Evolutionary conservation across 192 early-diverging fungal species (phyloP).

Genomic region (Linnemannia schmuckeri): DNA sequence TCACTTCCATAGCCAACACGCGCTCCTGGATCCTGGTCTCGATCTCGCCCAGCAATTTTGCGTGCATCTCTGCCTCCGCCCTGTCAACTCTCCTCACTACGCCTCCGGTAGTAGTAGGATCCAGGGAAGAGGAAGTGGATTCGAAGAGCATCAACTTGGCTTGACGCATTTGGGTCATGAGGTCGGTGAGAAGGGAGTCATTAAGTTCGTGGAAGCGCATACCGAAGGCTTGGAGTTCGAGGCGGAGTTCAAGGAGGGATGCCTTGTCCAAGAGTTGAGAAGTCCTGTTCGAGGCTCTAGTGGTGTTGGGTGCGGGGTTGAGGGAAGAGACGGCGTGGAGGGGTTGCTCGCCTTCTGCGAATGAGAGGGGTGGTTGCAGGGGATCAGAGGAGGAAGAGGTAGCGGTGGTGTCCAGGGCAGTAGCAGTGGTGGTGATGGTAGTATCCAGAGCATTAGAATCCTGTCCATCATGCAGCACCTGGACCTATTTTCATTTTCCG

Average conservation of each 20-base stretch:
- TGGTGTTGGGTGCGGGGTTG: background rate
- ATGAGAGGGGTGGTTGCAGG: background rate
- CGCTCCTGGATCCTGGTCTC: conserved; percentile 42
- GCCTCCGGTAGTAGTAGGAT: background rate
- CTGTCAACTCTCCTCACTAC: background rate
- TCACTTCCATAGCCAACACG: conserved; percentile 41
- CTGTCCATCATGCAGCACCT: conserved; percentile 14
- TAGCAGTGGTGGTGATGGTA: background rate
- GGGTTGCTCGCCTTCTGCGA: background rate
- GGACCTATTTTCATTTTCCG: conserved; percentile 11
- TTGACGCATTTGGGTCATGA: conserved; percentile 32
- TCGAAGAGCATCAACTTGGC: conserved; percentile 26
- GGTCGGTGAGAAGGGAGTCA: conserved; percentile 27
- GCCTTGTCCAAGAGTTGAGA: conserved; percentile 4
- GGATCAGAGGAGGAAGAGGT: background rate
- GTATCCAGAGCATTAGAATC: background rate
- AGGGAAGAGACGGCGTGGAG: background rate
- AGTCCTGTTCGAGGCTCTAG: background rate
- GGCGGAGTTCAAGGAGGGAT: conserved; percentile 21
- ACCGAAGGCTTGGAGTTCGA: conserved; percentile 31
- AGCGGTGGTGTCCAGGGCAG: background rate
- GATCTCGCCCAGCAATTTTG: conserved; percentile 26
- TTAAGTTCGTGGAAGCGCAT: conserved; percentile 43
- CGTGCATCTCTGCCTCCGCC: conserved; percentile 38
- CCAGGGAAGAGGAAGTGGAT: background rate